Base-by-base conservation (phyloP, 1,284 basidiomycete genomes). In the Irpex sp. region DNA sequence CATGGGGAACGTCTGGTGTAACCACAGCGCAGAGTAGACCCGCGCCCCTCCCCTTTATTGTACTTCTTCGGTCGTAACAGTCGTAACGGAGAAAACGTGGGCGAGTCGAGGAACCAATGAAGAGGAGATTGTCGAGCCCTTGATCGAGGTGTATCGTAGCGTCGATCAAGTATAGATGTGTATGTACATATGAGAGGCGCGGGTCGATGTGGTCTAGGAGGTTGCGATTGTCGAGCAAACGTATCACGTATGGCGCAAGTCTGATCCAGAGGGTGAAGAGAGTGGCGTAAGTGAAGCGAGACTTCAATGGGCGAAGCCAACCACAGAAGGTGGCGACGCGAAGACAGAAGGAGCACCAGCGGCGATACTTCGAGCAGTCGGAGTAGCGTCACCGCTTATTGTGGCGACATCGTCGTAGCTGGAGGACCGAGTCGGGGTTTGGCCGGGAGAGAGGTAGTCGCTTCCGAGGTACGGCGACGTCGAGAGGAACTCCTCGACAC, bases 401-500 rank as follows among this genome's bases (percentile, higher is more conserved):
- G 65, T 63, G 15, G 67, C 66, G 17, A 76, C 71, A 62, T 76
- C 72, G 67, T 75, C 75, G 64, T 64, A 72, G 67, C 74, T 76
- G 19, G 70, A 63, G 37, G 73, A 75, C 2, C 74, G 71, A 37
- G 73, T 71, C 19, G 72, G 72, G 11, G 73, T 71, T 44, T 65
- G 59, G 8, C 66, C 66, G 2, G 68, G 71, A n/a, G 70, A 68
- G 47, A 68, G 60, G 63, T 70, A 69, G 54, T 66, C 58, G 21
- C 38, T 47, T 15, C 59, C 59, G 44, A 62, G 55, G 51, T 60
- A 66, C 58, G 66, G 61, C 52, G 72, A 73, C 15, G 71, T 74
- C 3, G 74, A 73, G 19, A 85, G 68, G 57, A 82, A 76, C 51
- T 78, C 83, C 64, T 85, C 84, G 11, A 88, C 76, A 67, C 81